A percentile compares a stretch with the other conserved stretches of the same genome.
Conservation (phyloP, 2,329 filamentous ascomycete species). For the Aspergillus oerlinghausenensis region DNA sequence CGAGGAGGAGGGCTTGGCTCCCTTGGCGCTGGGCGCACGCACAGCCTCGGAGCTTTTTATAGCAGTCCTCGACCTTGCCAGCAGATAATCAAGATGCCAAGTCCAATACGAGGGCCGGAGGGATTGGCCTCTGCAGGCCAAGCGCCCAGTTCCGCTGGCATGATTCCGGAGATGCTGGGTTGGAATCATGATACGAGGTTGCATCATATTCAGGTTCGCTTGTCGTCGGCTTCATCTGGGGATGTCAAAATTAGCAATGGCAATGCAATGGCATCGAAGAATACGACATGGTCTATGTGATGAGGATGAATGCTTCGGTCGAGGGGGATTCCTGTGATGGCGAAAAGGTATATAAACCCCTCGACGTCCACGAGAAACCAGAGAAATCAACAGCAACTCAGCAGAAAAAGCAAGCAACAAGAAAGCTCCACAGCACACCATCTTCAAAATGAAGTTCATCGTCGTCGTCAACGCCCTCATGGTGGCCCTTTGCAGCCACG, state of each 20-base stretch:
- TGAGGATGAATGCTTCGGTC: neutral
- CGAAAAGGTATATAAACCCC: neutral
- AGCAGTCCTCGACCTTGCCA: neutral
- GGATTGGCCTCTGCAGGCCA: neutral
- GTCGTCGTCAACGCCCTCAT: neutral
- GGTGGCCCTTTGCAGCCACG: neutral
- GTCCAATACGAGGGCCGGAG: neutral
- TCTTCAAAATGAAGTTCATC: conserved; percentile 1
- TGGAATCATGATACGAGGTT: neutral
- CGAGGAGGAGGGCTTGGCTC: neutral
- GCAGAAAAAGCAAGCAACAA: neutral
- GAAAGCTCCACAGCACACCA: no score
- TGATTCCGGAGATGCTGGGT: neutral
- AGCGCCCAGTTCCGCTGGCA: neutral
- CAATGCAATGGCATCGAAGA: neutral
- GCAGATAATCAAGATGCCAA: neutral
- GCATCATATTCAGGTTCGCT: neutral
- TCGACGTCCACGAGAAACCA: neutral
- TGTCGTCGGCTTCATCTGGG: neutral
- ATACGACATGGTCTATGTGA: neutral
- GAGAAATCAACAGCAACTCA: neutral
- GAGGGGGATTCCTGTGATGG: neutral
- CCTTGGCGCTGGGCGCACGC: neutral
- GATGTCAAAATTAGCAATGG: neutral
- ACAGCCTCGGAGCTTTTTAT: neutral